Base-by-base conservation (phyloP, 805 yeast genomes). In the Candida berthetii region DNA sequence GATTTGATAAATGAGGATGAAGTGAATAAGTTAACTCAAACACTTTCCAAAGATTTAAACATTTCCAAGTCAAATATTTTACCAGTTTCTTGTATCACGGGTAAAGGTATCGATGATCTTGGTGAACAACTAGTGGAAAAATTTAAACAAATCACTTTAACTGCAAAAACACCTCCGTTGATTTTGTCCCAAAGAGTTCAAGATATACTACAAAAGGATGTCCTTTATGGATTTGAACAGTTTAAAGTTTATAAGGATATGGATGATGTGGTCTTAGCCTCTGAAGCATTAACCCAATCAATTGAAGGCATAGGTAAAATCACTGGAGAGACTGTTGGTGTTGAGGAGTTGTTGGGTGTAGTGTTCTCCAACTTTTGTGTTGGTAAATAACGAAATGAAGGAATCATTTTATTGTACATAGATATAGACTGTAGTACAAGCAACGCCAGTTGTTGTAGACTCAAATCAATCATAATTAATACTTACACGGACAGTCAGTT, bases 311-410 rank as follows among this genome's bases (percentile, higher is more conserved):
- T 93, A 31, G 97, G 97, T 0, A 85, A 82, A 54, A 85, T 93
- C 20, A 90, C 97, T 0, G 99, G 98, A 1, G 85, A 85, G 32
- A 76, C 87, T 0, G 78, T 91, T 13, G 96, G 95, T 0, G 72
- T 90, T 0, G 97, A 93, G 51, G 98, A 93, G 55, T 80, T 93
- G 1, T 66, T 93, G 5, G 96, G 93, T 1, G 91, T 86, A 1
- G 93, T 93, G 0, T 93, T 93, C 56, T 81, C 96, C 2, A 84
- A 80, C 46, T 93, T 93, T 58, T 93, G 99, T 61, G 88, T 93
- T 18, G 99, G 99, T 0, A 91, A 91, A 60, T 91, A 65, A 49
- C 9, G n/a, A 29, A 22, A 22, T 22, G 24, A 22, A 22, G 24
- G 24, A 22, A 22, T 7, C 8, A 22, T 8, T 22, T 22, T 22